Base-by-base conservation (phyloP, 176 grass and related monocot genomes). In the Rhynchospora breviuscula region DNA sequence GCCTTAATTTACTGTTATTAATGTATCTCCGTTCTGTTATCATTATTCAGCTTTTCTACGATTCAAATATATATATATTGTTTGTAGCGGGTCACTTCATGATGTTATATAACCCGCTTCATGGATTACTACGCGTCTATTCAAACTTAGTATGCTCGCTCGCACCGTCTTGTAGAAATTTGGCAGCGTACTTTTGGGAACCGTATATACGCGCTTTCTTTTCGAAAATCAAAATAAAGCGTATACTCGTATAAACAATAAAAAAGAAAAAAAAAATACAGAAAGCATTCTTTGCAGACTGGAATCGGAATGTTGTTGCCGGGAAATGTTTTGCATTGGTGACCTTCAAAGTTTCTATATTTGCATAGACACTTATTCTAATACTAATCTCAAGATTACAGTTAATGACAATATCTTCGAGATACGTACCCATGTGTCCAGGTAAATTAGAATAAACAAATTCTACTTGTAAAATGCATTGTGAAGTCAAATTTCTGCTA, bases 161-260 rank as follows among this genome's bases (percentile, higher is more conserved):
- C 69, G 35, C 69, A 31, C 18, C 51, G 83, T 61, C 53, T 0
- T 48, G 29, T 31, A 13, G 40, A 64, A 72, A 18, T 22, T 72
- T 76, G 48, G 72, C 46, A 76, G 47, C 21, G 52, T 46, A 57
- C 59, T 82, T 66, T 63, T 52, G n/a, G 29, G 57, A 13, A 64
- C 59, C 35, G 60, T 52, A 82, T 82, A 52, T 82, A 67, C 45
- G 80, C 80, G 80, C 63, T 82, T 67, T 18, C 79, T 48, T 82
- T 64, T 82, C 46, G 12, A 48, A 44, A 62, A 49, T 67, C 60
- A 82, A 82, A 67, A 82, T 82, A 82, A 82, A 82, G 79, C n/a
- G 19, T 25, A 25, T 25, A 25, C 8, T 72, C 5, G 3, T 51
- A 58, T 67, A 71, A 71, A 83, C 69, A 54, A 68, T 69, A 69